Percentiles rank a stretch among this genome's conserved stretches.
Evolutionary conservation across 371 early-diverging fungal genomes (phyloP).

Genomic region (Conidiobolus incongruus): DNA sequence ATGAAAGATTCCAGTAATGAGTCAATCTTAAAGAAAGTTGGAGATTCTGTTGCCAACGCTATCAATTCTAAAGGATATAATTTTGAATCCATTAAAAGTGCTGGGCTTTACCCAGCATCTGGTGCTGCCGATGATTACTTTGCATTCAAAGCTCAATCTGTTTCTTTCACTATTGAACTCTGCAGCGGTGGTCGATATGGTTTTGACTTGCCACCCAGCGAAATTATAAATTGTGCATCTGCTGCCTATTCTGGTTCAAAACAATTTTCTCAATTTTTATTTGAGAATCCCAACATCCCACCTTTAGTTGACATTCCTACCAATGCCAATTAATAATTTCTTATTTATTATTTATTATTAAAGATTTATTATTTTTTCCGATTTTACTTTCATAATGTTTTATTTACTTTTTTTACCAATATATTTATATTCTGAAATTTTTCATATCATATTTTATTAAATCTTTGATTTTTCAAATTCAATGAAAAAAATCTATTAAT

Average conservation of each 20-base stretch:
- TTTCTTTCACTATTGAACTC: conserved; percentile 2
- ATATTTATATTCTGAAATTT: too few relatives aligned
- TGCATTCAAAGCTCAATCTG: background rate
- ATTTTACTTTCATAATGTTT: too few relatives aligned
- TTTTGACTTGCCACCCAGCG: background rate
- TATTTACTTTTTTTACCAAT: too few relatives aligned
- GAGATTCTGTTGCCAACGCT: background rate
- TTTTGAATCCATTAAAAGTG: background rate
- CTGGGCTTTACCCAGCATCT: conserved; percentile 2
- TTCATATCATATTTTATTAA: too few relatives aligned
- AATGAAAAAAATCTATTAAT: too few relatives aligned
- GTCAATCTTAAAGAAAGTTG: background rate
- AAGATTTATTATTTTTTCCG: too few relatives aligned
- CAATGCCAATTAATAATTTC: too few relatives aligned
- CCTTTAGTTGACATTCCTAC: too few relatives aligned
- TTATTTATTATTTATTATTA: too few relatives aligned
- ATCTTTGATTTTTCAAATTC: too few relatives aligned
- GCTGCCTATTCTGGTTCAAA: background rate
- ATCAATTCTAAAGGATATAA: conserved; percentile 1
- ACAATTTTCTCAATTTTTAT: background rate
- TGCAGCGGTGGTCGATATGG: background rate
- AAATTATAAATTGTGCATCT: conserved; percentile 1
- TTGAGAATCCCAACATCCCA: conserved; percentile 1
- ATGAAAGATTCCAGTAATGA: conserved; percentile 8
- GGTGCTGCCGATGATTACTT: conserved; percentile 4